Conservation (phyloP, 257 asterid species). For the Gentiana dahurica region DNA sequence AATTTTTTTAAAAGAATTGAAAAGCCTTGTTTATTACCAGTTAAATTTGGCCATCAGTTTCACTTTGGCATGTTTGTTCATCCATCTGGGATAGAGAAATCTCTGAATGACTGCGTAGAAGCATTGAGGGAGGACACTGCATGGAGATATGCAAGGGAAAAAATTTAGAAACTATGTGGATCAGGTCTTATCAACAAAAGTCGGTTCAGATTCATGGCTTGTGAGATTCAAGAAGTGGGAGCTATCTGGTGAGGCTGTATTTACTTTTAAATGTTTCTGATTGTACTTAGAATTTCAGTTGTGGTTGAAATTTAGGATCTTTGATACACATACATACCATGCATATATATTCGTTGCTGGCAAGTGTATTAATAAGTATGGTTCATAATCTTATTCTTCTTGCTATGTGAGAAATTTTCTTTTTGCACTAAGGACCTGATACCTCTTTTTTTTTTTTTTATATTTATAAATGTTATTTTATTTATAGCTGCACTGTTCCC, state of each 20-base stretch:
- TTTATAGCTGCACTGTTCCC: no score
- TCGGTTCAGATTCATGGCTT: slow-evolving; percentile 70
- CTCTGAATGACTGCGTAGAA: slow-evolving; percentile 45
- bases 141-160: slow-evolving; percentile 69
- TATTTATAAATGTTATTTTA: no score
- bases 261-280: slow-evolving; percentile 2
- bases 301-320: no score
- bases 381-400: no score
- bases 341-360: no score
- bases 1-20: no score
- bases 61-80: slow-evolving; percentile 51
- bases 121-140: slow-evolving; percentile 31
- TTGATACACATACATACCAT: no score
- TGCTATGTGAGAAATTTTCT: no score
- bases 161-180: slow-evolving; percentile 76
- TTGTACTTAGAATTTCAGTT: background rate
- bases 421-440: no score
- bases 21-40: background rate
- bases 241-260: slow-evolving; percentile 50
- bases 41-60: slow-evolving; percentile 32
- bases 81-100: slow-evolving; percentile 69
- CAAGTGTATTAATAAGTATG: no score
- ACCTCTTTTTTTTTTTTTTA: no score
- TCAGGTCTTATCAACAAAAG: slow-evolving; percentile 61
- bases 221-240: slow-evolving; percentile 91